Evolutionary conservation across 139 green algal genomes (phyloP).

Genomic region (Tetradesmus obliquus): DNA sequence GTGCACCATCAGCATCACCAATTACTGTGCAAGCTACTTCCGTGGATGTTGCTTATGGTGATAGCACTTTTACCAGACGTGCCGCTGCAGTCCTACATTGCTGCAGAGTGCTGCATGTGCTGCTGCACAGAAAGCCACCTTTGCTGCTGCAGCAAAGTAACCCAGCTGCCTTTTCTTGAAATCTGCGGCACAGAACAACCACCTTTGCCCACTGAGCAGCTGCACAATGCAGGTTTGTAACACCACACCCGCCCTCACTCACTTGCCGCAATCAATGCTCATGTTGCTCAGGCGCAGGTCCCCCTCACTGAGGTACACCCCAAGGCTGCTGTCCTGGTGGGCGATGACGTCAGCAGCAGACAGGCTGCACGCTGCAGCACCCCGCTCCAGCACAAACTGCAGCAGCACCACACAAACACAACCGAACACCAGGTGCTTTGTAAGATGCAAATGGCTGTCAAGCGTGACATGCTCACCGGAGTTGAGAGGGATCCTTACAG

Average conservation of each 20-base stretch:
- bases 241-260: neutral
- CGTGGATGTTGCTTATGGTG: no score
- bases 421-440: no score
- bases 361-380: neutral
- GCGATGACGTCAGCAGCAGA: constrained; percentile 38
- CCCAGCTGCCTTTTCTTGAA: no score
- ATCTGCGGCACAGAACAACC: no score
- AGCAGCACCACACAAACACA: neutral
- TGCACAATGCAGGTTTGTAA: neutral
- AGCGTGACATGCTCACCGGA: neutral
- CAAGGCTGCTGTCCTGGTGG: constrained; percentile 32
- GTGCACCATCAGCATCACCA: neutral
- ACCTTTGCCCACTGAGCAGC: no score
- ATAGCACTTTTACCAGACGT: no score
- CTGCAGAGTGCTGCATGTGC: neutral
- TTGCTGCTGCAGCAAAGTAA: neutral
- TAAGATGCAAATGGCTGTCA: neutral
- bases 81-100: neutral
- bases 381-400: neutral
- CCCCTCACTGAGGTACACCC: constrained; percentile 25
- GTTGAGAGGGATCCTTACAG: neutral
- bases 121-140: neutral
- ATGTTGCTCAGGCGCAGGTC: constrained; percentile 62
- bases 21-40: neutral
- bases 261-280: constrained; percentile 60